These are phyloP conservation scores for Adenanthera pavonina DNA, from an alignment of 306 rosid genomes.

Conservation along the genomic window DNA sequence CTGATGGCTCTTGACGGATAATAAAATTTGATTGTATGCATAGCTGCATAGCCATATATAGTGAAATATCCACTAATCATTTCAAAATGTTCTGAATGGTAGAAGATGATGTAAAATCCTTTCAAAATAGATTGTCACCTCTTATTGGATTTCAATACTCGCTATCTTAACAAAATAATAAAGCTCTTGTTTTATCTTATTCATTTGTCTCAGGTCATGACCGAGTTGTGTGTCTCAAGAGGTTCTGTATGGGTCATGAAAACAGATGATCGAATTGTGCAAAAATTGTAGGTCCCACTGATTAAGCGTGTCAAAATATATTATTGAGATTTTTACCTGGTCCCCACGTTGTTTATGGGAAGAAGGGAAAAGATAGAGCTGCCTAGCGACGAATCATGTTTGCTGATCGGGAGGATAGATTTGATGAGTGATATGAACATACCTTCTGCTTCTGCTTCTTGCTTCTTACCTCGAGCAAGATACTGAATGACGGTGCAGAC, in stretches of 20 bases:
- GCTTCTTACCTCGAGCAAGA: not conserved
- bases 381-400: not conserved
- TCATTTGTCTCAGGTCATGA: conserved; percentile 65
- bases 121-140: not conserved
- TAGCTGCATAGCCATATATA: conserved; percentile 24
- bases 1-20: conserved; percentile 4
- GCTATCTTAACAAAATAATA: not conserved
- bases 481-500: not conserved
- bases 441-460: conserved; percentile 1
- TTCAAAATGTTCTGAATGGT: not conserved
- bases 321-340: not conserved
- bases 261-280: conserved; percentile 62
- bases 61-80: conserved; percentile 9
- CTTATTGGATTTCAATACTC: conserved; percentile 8
- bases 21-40: not conserved
- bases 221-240: conserved; percentile 67
- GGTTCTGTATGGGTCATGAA: conserved; percentile 78
- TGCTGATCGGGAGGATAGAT: not conserved
- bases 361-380: not conserved
- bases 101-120: conserved; percentile 17
- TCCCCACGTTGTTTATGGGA: not conserved
- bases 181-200: not conserved
- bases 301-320: not conserved
- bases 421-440: not conserved
- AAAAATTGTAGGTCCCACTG: conserved; percentile 36